phyloP scores from a whole-genome alignment of 2,329 filamentous ascomycete species.

The Thielaviopsis ethacetica region DNA sequence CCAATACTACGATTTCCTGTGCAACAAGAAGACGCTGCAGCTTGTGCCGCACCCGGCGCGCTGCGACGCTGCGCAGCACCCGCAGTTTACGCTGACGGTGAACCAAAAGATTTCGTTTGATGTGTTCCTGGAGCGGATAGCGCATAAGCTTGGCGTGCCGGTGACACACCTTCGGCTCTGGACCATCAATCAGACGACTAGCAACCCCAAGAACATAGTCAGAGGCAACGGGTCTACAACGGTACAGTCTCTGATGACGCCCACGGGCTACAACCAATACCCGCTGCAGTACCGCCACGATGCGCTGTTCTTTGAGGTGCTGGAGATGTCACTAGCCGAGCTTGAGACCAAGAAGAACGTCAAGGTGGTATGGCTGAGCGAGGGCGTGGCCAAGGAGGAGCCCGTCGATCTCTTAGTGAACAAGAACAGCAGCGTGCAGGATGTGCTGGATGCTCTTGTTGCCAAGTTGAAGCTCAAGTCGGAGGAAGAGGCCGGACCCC shows the following conservation, averaged over 20 bases:
- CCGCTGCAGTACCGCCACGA: slow-evolving; percentile 57
- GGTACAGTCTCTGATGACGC: slow-evolving; percentile 63
- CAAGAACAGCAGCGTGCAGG: slow-evolving; percentile 66
- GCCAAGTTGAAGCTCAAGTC: slow-evolving; percentile 69
- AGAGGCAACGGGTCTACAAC: slow-evolving; percentile 56
- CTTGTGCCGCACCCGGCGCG: slow-evolving; percentile 53
- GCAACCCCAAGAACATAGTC: slow-evolving; percentile 61
- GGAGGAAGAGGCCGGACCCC: slow-evolving; percentile 49
- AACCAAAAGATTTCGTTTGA: slow-evolving; percentile 87
- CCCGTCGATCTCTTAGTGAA: slow-evolving; percentile 68
- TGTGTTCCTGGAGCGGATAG: slow-evolving; percentile 68
- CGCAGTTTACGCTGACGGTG: slow-evolving; percentile 58
- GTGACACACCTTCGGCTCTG: slow-evolving; percentile 83
- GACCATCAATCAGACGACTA: slow-evolving; percentile 61
- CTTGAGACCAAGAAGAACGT: slow-evolving; percentile 82
- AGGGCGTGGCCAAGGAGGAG: slow-evolving; percentile 88
- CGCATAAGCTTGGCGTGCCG: slow-evolving; percentile 57
- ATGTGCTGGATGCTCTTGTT: slow-evolving; percentile 58
- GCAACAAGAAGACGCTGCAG: slow-evolving; percentile 64
- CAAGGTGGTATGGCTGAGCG: slow-evolving; percentile 69
- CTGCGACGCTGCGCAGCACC: slow-evolving; percentile 41
- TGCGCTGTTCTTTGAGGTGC: slow-evolving; percentile 75
- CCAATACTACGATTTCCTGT: slow-evolving; percentile 83
- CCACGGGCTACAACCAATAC: slow-evolving; percentile 51
- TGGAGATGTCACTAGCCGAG: slow-evolving; percentile 88